A percentile compares a stretch with the other conserved stretches of the same genome.
These are phyloP conservation scores for Trametes coccinea DNA, from an alignment of 768 basidiomycete species.

Conservation along the genomic window DNA sequence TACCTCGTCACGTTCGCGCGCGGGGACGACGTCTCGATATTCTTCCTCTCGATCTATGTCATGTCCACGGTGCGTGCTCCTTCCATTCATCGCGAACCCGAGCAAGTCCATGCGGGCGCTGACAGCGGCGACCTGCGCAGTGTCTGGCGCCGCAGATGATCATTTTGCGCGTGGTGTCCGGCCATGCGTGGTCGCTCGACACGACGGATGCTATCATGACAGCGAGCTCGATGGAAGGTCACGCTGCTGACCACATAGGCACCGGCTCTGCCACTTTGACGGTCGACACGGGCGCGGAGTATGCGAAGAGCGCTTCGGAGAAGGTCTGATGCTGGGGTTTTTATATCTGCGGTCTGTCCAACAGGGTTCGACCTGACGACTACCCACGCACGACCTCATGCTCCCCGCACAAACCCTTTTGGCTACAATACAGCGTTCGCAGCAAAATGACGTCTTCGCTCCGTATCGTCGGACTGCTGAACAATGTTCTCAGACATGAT, in stretches of 20 bases:
- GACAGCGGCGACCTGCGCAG: neutral
- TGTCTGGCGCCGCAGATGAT: constrained; percentile 17
- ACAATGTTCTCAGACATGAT: neutral
- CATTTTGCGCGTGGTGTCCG: constrained; percentile 8
- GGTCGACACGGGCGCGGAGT: neutral
- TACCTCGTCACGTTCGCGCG: constrained; percentile 20
- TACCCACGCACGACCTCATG: no score
- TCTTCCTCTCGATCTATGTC: constrained; percentile 23
- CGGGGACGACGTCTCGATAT: constrained; percentile 7
- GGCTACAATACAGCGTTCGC: no score
- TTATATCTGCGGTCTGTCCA: neutral
- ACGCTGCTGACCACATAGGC: neutral
- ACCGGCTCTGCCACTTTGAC: neutral
- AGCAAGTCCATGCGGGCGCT: neutral
- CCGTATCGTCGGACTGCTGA: no score
- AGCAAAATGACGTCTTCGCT: no score
- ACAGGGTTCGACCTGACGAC: neutral
- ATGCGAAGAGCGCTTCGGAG: neutral
- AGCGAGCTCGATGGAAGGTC: neutral
- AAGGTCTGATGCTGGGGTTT: neutral
- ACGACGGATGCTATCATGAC: neutral
- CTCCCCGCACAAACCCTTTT: no score
- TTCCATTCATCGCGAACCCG: no score
- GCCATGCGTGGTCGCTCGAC: constrained; percentile 7
- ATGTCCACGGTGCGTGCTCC: constrained; percentile 19